Evolutionary conservation across 2,329 filamentous ascomycete species (phyloP).

Genomic region (Diaporthe sp.): DNA sequence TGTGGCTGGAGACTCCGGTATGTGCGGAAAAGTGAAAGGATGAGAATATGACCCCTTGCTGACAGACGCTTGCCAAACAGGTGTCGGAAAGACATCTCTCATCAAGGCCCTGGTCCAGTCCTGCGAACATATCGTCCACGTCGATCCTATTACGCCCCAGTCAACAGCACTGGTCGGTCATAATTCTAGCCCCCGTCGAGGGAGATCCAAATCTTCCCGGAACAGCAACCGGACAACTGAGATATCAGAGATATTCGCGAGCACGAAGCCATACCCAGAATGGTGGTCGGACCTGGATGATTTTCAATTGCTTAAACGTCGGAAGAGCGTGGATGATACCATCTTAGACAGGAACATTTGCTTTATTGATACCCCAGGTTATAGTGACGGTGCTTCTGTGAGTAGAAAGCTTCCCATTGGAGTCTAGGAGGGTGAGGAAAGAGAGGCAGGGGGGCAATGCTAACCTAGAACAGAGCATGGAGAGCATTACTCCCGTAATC

Average conservation of each 20-base stretch:
- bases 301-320: conserved; percentile 66
- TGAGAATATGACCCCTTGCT: not conserved
- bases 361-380: conserved; percentile 88
- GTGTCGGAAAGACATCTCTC: conserved; percentile 88
- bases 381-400: conserved; percentile 66
- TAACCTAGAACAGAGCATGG: conserved; percentile 58
- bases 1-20: conserved; percentile 83
- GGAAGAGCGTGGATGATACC: conserved; percentile 80
- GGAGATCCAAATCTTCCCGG: conserved; percentile 38
- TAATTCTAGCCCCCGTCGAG: conserved; percentile 42
- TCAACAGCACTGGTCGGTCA: conserved; percentile 39
- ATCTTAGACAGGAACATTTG: conserved; percentile 92
- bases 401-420: conserved; percentile 43
- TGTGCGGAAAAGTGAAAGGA: conserved; percentile 9
- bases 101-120: conserved; percentile 88
- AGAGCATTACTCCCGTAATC: conserved; percentile 70
- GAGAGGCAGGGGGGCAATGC: not conserved
- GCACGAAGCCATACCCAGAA: conserved; percentile 84
- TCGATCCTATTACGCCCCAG: conserved; percentile 73
- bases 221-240: conserved; percentile 50
- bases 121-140: conserved; percentile 93
- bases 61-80: conserved; percentile 57
- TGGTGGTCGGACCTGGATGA: conserved; percentile 91
- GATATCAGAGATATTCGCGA: conserved; percentile 80
- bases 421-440: not conserved